A percentile compares a stretch with the other conserved stretches of the same genome.
phyloP scores from a whole-genome alignment of 371 early-diverging fungal genomes.

The Smittium culicis region DNA sequence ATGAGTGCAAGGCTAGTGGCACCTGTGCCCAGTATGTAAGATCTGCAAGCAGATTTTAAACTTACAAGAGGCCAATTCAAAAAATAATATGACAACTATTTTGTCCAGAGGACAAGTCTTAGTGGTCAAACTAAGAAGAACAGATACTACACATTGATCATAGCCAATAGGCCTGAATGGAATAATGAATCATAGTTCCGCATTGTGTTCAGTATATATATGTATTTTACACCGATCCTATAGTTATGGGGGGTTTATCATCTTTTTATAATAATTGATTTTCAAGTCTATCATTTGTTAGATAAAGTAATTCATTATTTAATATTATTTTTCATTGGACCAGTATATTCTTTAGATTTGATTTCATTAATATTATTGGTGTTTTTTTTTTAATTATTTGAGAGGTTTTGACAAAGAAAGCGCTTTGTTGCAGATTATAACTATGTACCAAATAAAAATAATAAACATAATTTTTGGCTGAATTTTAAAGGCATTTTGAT shows the following conservation, averaged over 20 bases:
- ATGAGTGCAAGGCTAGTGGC: slow-evolving; percentile 13
- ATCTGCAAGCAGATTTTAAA: slow-evolving; percentile 12
- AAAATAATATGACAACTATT: slow-evolving; percentile 11
- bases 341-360: no score
- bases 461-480: no score
- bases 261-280: background rate
- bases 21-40: slow-evolving; percentile 3
- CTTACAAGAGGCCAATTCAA: slow-evolving; percentile 1
- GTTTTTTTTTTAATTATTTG: no score
- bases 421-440: no score
- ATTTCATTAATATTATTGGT: no score
- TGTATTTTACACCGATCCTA: background rate
- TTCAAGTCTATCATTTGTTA: no score
- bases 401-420: no score
- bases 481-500: no score
- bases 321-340: no score
- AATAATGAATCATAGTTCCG: background rate
- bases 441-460: no score
- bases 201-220: background rate
- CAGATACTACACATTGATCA: slow-evolving; percentile 15
- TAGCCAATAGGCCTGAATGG: slow-evolving; percentile 14
- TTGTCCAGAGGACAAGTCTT: slow-evolving; percentile 12
- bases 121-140: slow-evolving; percentile 15
- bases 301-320: no score
- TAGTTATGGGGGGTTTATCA: background rate